phyloP scores from a whole-genome alignment of 768 basidiomycete genomes.

The Rhizopogon salebrosus region DNA sequence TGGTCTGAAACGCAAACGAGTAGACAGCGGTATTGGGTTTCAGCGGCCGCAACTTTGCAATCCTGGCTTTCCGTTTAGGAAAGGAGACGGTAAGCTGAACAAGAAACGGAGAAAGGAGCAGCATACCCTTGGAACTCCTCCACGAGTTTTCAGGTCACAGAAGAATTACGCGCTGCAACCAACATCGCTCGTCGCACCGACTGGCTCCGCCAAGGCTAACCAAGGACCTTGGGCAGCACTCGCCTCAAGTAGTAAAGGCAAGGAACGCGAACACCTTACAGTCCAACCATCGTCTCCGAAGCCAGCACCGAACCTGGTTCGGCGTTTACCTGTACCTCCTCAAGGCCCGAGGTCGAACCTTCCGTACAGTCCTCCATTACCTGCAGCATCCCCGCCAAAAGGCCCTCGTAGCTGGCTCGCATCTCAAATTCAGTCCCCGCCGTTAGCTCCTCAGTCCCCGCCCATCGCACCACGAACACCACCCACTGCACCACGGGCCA shows the following conservation, averaged over 20 bases:
- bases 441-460: neutral
- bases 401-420: constrained; percentile 1
- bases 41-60: neutral
- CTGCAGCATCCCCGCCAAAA: neutral
- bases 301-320: neutral
- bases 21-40: constrained; percentile 10
- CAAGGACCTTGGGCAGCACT: constrained; percentile 1
- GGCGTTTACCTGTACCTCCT: neutral
- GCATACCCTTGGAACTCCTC: neutral
- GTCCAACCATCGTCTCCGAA: neutral
- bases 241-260: neutral
- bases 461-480: neutral
- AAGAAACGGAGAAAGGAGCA: constrained; percentile 7
- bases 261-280: neutral
- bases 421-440: neutral
- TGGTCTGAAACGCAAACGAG: constrained; percentile 8
- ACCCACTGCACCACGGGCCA: neutral
- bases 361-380: neutral
- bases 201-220: neutral
- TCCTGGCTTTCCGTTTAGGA: neutral
- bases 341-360: neutral
- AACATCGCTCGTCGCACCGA: neutral
- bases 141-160: neutral
- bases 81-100: constrained; percentile 1
- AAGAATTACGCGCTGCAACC: neutral